Conservation (phyloP, 179 eudicot genomes). For the Amaranthus tricolor region DNA sequence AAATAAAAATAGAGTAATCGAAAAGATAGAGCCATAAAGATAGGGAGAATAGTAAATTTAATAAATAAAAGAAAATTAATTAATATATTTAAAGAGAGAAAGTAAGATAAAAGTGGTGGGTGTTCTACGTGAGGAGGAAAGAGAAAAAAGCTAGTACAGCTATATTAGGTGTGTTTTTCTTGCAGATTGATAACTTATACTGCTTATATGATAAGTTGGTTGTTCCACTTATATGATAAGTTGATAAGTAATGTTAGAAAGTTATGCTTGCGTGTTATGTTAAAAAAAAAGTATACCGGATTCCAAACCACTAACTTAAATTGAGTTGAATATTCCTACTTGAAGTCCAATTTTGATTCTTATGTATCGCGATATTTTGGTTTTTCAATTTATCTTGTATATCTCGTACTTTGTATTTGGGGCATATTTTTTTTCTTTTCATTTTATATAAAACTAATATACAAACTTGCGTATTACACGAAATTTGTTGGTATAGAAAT, state of each 20-base stretch:
- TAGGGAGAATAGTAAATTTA: neutral
- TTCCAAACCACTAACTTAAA: constrained; percentile 37
- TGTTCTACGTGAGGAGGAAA: neutral
- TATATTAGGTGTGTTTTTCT: neutral
- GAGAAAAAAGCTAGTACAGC: constrained; percentile 12
- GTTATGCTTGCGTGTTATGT: constrained; percentile 21
- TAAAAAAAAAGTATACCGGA: constrained; percentile 31
- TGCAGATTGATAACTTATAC: constrained; percentile 18
- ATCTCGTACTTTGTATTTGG: neutral
- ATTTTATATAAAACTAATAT: too few species aligned
- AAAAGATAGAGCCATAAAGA: neutral
- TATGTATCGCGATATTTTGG: neutral
- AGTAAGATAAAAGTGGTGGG: constrained; percentile 18
- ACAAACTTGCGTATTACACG: too few species aligned
- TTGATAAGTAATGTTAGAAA: neutral
- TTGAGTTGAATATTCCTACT: constrained; percentile 45
- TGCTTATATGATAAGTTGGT: neutral
- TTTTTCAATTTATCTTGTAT: neutral
- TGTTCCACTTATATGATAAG: constrained; percentile 17
- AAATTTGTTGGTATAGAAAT: too few species aligned
- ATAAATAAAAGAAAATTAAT: neutral
- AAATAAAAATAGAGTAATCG: constrained; percentile 18
- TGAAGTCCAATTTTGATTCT: constrained; percentile 38
- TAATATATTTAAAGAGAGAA: constrained; percentile 18
- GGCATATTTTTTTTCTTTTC: too few species aligned